phyloP scores from a whole-genome alignment of 306 rosid genomes.

The Gastrolobium villosum region DNA sequence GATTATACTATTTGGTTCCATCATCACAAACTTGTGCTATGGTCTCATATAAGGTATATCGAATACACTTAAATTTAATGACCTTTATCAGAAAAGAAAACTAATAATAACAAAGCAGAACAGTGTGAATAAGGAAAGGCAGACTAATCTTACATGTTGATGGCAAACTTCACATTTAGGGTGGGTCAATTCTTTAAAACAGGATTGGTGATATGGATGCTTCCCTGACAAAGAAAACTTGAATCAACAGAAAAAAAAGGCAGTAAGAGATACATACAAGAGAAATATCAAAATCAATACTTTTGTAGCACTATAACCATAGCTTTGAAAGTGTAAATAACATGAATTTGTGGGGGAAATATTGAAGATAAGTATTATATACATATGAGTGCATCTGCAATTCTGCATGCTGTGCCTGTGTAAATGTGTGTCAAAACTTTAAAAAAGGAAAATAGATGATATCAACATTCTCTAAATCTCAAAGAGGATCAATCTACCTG shows the following conservation, averaged over 20 bases:
- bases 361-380: conserved; percentile 21
- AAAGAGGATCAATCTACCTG: conserved; percentile 71
- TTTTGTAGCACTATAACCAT: not conserved
- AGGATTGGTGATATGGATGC: conserved; percentile 87
- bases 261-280: conserved; percentile 59
- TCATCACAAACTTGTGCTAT: not conserved
- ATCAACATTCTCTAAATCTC: conserved; percentile 19
- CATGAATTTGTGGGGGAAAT: conserved; percentile 7
- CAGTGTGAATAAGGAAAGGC: conserved; percentile 9
- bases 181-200: conserved; percentile 82
- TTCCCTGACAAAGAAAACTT: conserved; percentile 95
- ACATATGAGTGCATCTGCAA: conserved; percentile 1
- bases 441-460: conserved; percentile 22
- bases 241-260: conserved; percentile 65
- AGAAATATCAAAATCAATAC: conserved; percentile 39
- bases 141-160: conserved; percentile 76
- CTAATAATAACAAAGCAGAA: conserved; percentile 34
- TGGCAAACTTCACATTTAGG: conserved; percentile 97
- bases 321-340: conserved; percentile 29
- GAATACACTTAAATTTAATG: not conserved
- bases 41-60: not conserved
- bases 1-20: not conserved
- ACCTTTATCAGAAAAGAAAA: conserved; percentile 24
- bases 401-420: conserved; percentile 31
- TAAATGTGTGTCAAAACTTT: conserved; percentile 3